Evolutionary conservation across 2,329 filamentous ascomycete genomes (phyloP), one percentile per base, ranked within the genome.

Genomic region (Cercospora citrullina): DNA sequence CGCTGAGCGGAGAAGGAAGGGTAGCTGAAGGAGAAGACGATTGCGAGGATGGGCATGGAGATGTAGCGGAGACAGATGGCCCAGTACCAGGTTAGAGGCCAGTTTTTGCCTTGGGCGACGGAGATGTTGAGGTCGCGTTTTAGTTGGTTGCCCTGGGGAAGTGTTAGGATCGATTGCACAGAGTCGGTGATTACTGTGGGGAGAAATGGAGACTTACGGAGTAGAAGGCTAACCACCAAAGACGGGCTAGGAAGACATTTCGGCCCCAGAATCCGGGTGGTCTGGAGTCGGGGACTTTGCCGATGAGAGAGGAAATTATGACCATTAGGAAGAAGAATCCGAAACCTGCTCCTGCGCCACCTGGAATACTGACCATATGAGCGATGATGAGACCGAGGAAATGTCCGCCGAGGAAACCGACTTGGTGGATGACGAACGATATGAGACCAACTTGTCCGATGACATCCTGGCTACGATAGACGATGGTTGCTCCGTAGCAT

Each of bases 191-290:
- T 28, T 28, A 28, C 26, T 28, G 26, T 28, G 26, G 30, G 36
- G 36, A n/a, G 14, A 53, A 16, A 6, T 0, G 21, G 2, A 2
- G 23, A 73, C 84, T 78, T 80, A 87, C 85, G 5, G 85, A 87
- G 76, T 87, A 88, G 69, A 86, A 85, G 0, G 80, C 81, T 21
- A 87, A 71, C 67, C 83, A 88, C 84, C 85, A 88, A 59, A 86
- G 81, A 0, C 80, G 80, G 5, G 48, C 39, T 12, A 68, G n/a
- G 5, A 63, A 28, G 14, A 21, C 28, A 31, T 18, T 67, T n/a
- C 39, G 53, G 12, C 51, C 23, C 48, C 63, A 63, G 63, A 66
- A 60, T 5, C 58, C 12, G 10, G 67, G 59, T 14, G 61, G 59
- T 28, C 45, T 28, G 10, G 65, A 64, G 23, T 68, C 68, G 12